phyloP scores from a whole-genome alignment of 257 asterid species.

The Scutellaria baicalensis region DNA sequence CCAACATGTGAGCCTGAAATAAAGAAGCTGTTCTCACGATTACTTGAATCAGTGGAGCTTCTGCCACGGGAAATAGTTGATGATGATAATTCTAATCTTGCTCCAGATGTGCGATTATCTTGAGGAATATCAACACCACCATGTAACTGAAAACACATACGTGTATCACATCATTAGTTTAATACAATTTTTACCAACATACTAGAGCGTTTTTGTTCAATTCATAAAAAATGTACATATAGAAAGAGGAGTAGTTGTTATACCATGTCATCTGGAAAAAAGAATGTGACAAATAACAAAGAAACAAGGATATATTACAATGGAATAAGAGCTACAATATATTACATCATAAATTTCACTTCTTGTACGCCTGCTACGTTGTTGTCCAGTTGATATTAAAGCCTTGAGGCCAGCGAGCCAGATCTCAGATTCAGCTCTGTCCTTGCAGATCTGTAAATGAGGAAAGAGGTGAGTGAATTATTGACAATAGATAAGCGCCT shows the following conservation, averaged over 20 bases:
- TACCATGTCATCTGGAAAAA: neutral
- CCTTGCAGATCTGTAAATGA: conserved; percentile 76
- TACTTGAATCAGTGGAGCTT: conserved; percentile 39
- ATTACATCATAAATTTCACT: conserved; percentile 82
- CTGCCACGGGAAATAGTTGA: conserved; percentile 45
- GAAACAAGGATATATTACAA: neutral
- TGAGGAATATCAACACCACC: conserved; percentile 44
- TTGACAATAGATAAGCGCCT: neutral
- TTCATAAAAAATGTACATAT: neutral
- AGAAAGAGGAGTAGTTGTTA: neutral
- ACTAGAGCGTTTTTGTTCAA: neutral
- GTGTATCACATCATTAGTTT: neutral
- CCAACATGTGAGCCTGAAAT: conserved; percentile 66
- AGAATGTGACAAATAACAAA: neutral
- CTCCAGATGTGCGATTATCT: conserved; percentile 38
- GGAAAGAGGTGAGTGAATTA: neutral
- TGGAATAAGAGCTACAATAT: neutral
- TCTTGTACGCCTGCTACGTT: conserved; percentile 61
- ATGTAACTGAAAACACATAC: conserved; percentile 46
- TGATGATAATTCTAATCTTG: conserved; percentile 42
- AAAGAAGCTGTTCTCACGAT: no score
- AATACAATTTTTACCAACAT: neutral
- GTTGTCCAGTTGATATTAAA: conserved; percentile 55
- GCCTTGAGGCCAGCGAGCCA: conserved; percentile 88
- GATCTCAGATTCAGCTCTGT: conserved; percentile 75